Evolutionary conservation across 495 filamentous ascomycete species (phyloP).

Genomic region (Aspergillus panamensis): DNA sequence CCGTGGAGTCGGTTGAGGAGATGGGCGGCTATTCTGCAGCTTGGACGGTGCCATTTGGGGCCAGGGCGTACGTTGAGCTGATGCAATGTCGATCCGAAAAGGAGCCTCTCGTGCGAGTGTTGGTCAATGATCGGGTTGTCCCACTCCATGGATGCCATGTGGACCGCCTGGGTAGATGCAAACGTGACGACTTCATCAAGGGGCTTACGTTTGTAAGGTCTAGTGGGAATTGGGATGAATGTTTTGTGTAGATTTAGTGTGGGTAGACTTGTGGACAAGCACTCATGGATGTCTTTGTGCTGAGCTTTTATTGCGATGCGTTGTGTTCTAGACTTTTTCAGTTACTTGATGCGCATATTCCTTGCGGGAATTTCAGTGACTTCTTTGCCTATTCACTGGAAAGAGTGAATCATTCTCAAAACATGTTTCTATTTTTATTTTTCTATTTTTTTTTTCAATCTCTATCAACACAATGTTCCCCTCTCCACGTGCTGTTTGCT

Average conservation of each 20-base stretch:
- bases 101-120: slow-evolving; percentile 64
- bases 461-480: neutral
- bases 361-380: neutral
- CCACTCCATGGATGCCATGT: slow-evolving; percentile 62
- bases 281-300: too few relatives aligned
- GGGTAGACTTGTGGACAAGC: neutral
- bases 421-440: neutral
- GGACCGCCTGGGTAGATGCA: slow-evolving; percentile 66
- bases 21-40: slow-evolving; percentile 61
- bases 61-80: slow-evolving; percentile 77
- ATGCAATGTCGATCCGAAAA: slow-evolving; percentile 56
- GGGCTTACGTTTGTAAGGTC: slow-evolving; percentile 65
- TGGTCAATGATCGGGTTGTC: slow-evolving; percentile 80
- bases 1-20: slow-evolving; percentile 39
- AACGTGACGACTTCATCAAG: slow-evolving; percentile 59
- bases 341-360: neutral
- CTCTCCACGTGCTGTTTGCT: neutral
- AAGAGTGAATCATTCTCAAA: neutral
- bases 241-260: slow-evolving; percentile 42
- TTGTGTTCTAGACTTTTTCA: neutral
- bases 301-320: neutral
- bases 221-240: slow-evolving; percentile 69
- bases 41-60: slow-evolving; percentile 79
- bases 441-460: neutral
- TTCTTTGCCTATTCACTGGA: neutral